These are phyloP conservation scores for Cordyceps tenuipes DNA, from an alignment of 2,329 filamentous ascomycete species.

Conservation along the genomic window DNA sequence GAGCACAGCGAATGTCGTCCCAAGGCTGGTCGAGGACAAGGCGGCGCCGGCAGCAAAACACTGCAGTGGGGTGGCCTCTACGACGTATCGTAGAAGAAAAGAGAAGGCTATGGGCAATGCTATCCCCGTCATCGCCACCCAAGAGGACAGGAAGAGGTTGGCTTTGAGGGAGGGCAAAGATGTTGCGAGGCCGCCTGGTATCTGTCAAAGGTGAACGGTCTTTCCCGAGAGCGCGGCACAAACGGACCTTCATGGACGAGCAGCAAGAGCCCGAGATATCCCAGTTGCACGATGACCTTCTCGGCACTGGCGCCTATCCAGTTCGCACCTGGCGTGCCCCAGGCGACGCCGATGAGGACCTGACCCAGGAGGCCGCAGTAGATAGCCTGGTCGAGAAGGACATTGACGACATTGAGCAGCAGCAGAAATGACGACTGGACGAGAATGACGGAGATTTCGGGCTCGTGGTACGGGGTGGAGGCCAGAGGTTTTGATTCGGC, in stretches of 20 bases:
- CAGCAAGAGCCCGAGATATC: conserved; percentile 65
- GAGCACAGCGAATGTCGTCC: conserved; percentile 56
- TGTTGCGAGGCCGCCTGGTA: conserved; percentile 13
- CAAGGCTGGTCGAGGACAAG: conserved; percentile 65
- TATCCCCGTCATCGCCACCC: conserved; percentile 60
- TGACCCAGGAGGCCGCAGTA: conserved; percentile 69
- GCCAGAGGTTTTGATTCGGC: background rate
- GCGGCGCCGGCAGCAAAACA: conserved; percentile 66
- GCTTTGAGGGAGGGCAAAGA: conserved; percentile 36
- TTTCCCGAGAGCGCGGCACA: too few species aligned
- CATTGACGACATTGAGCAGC: conserved; percentile 16
- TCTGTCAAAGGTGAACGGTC: background rate
- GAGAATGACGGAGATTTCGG: background rate
- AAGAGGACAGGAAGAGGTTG: conserved; percentile 51
- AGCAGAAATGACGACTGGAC: background rate
- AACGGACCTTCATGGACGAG: conserved; percentile 58
- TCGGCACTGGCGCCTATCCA: conserved; percentile 48
- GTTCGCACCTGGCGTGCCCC: conserved; percentile 56
- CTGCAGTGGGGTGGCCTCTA: conserved; percentile 46
- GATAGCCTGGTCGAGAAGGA: conserved; percentile 47
- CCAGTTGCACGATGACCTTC: conserved; percentile 51
- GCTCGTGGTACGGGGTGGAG: background rate
- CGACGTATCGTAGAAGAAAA: conserved; percentile 46
- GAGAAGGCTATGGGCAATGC: conserved; percentile 55
- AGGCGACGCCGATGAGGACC: conserved; percentile 61